Percentiles rank a stretch among this genome's conserved stretches.
Evolutionary conservation across 345 rosid species (phyloP).

Genomic region (Conringia planisiliqua): DNA sequence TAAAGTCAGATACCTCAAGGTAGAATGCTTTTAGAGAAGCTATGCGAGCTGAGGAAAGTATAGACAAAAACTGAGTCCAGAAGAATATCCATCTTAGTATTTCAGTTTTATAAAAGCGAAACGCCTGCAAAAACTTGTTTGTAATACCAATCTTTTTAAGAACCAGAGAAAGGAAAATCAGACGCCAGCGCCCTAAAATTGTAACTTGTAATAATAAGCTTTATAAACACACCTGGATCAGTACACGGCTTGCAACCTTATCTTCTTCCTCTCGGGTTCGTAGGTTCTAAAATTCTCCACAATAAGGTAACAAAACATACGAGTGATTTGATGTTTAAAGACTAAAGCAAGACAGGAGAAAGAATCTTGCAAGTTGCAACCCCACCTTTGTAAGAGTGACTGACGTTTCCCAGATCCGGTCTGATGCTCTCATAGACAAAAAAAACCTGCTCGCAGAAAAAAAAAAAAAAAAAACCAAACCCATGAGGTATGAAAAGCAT

Average conservation of each 20-base stretch:
- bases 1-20: not conserved
- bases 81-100: not conserved
- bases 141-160: not conserved
- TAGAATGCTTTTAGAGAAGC: not conserved
- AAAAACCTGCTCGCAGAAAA: constrained; percentile 48
- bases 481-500: not conserved
- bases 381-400: constrained; percentile 81
- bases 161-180: not conserved
- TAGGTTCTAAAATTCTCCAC: constrained; percentile 41
- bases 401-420: constrained; percentile 52
- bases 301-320: not conserved
- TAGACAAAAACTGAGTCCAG: not conserved
- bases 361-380: not conserved
- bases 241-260: constrained; percentile 58
- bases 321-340: not conserved
- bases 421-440: constrained; percentile 70
- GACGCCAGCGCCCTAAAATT: not conserved
- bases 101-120: not conserved
- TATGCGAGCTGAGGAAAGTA: not conserved
- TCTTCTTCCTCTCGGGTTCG: constrained; percentile 82
- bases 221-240: constrained; percentile 59
- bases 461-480: not conserved
- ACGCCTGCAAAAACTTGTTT: not conserved
- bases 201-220: not conserved
- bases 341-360: not conserved